Conservation (phyloP, 441 rosid genomes). For the Pelargonium cotyledonis region DNA sequence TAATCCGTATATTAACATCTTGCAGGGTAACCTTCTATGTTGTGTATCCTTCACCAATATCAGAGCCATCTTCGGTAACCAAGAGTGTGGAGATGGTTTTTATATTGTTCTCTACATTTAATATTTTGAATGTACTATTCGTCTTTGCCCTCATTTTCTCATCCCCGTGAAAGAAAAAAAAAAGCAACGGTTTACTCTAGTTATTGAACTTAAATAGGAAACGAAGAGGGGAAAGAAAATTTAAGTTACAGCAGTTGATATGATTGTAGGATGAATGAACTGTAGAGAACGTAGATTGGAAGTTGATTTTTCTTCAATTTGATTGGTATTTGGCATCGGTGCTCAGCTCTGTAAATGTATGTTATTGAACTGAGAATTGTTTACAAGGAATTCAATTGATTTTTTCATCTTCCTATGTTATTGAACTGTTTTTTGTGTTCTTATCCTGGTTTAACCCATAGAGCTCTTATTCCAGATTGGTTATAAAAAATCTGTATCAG, state of each 20-base stretch:
- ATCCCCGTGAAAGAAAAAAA: background rate
- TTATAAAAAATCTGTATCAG: too few species aligned
- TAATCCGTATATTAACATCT: too few species aligned
- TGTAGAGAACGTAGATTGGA: background rate
- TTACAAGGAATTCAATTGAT: background rate
- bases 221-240: background rate
- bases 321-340: background rate
- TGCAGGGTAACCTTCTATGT: too few species aligned
- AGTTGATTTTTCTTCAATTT: background rate
- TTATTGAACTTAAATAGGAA: background rate
- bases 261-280: constrained; percentile 1
- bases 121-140: background rate
- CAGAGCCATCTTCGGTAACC: background rate
- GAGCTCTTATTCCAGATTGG: too few species aligned
- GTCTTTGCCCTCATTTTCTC: background rate
- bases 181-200: background rate
- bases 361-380: constrained; percentile 6
- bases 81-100: too few species aligned
- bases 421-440: background rate
- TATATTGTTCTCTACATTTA: too few species aligned
- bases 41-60: background rate
- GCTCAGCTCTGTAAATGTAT: background rate
- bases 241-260: background rate
- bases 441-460: too few species aligned
- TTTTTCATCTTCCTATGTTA: background rate